Conservation (phyloP, 371 early-diverging fungal genomes). For the Lichtheimia corymbifera region DNA sequence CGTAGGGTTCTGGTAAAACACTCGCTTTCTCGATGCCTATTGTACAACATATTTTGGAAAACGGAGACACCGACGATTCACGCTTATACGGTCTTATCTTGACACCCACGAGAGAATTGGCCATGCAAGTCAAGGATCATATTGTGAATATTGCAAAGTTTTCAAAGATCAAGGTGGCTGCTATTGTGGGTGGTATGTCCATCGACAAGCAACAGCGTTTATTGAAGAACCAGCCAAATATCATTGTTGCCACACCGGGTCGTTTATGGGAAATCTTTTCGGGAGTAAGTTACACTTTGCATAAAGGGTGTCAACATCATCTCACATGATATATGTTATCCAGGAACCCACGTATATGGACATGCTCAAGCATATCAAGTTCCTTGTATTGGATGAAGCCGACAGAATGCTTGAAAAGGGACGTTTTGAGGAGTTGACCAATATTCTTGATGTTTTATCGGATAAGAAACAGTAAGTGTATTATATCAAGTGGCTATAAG, state of each 20-base stretch:
- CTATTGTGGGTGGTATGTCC: slow-evolving; percentile 95
- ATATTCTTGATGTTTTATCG: slow-evolving; percentile 62
- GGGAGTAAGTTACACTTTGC: slow-evolving; percentile 45
- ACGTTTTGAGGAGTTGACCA: slow-evolving; percentile 81
- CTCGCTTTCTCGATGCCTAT: slow-evolving; percentile 92
- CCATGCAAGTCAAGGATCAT: slow-evolving; percentile 86
- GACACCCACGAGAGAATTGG: slow-evolving; percentile 93
- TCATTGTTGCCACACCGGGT: slow-evolving; percentile 98
- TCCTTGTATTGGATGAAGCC: slow-evolving; percentile 96
- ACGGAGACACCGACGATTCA: slow-evolving; percentile 23
- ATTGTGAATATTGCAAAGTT: slow-evolving; percentile 64
- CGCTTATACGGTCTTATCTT: slow-evolving; percentile 63
- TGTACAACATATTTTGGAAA: slow-evolving; percentile 57
- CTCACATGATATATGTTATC: neutral
- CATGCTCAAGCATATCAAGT: slow-evolving; percentile 53
- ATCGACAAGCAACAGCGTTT: slow-evolving; percentile 86
- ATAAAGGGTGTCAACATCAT: neutral
- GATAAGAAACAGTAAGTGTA: slow-evolving; percentile 45
- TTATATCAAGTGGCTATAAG: too few relatives aligned
- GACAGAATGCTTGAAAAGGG: slow-evolving; percentile 96
- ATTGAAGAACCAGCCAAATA: slow-evolving; percentile 70
- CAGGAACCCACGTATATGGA: slow-evolving; percentile 60
- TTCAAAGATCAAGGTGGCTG: slow-evolving; percentile 52
- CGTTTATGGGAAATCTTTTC: slow-evolving; percentile 93
- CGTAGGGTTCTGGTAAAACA: slow-evolving; percentile 91